A percentile compares a stretch with the other conserved stretches of the same genome.
These are phyloP conservation scores for Dissophora ornata DNA, from an alignment of 192 early-diverging fungal genomes.

Conservation along the genomic window DNA sequence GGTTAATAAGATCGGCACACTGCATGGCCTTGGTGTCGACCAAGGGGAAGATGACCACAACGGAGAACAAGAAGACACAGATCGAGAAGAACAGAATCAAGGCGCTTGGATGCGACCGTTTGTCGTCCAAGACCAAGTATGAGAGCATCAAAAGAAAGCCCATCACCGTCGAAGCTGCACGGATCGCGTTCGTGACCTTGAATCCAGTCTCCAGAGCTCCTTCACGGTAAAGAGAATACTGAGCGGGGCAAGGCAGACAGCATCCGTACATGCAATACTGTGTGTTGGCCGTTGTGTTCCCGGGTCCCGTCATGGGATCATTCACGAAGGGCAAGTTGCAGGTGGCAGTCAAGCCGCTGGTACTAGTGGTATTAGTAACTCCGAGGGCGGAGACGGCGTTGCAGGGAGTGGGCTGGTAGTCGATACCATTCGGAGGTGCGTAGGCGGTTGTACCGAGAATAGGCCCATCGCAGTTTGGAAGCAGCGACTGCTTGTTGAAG, in stretches of 20 bases:
- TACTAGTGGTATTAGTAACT: constrained; percentile 6
- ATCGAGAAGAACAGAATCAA: constrained; percentile 61
- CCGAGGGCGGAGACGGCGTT: constrained; percentile 11
- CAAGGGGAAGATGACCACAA: constrained; percentile 60
- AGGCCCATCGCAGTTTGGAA: constrained; percentile 44
- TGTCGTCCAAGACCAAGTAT: constrained; percentile 60
- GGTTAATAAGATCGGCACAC: constrained; percentile 49
- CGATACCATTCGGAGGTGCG: constrained; percentile 12
- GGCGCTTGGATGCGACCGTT: constrained; percentile 59
- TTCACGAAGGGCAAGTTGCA: constrained; percentile 57
- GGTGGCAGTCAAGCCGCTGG: constrained; percentile 14
- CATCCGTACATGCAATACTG: constrained; percentile 58
- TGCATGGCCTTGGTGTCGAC: constrained; percentile 56
- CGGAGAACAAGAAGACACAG: constrained; percentile 62
- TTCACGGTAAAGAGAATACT: constrained; percentile 57
- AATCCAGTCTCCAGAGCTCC: constrained; percentile 55
- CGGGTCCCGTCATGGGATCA: constrained; percentile 44
- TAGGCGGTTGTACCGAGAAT: constrained; percentile 6
- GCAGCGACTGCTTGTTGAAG: neutral
- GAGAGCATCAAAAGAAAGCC: constrained; percentile 58
- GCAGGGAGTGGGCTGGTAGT: constrained; percentile 26
- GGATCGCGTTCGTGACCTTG: constrained; percentile 56
- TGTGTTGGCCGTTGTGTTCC: constrained; percentile 22
- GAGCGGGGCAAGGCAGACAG: constrained; percentile 65
- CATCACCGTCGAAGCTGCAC: constrained; percentile 54